A percentile compares a stretch with the other conserved stretches of the same genome.
Evolutionary conservation across 768 basidiomycete species (phyloP).

Genomic region (Lactarius indigo): DNA sequence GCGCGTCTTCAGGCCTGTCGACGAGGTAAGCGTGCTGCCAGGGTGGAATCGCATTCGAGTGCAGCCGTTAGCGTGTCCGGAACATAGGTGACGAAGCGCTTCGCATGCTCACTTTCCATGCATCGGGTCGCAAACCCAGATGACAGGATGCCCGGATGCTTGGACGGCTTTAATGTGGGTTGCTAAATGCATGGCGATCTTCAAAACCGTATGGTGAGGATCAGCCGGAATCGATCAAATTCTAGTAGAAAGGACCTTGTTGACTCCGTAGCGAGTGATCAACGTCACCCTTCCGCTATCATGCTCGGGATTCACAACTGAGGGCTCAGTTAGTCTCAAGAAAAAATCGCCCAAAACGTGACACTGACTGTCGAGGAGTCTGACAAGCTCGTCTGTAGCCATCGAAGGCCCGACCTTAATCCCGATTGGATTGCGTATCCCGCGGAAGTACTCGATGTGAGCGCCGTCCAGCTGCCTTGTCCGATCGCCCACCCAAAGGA

Average conservation of each 20-base stretch:
- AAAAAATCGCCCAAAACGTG: neutral
- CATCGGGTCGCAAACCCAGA: conserved; percentile 98
- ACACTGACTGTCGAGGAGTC: conserved; percentile 68
- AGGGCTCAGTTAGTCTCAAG: neutral
- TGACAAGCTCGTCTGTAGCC: conserved; percentile 69
- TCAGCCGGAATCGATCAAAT: neutral
- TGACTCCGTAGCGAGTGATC: conserved; percentile 91
- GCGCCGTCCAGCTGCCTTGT: conserved; percentile 90
- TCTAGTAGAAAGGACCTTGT: conserved; percentile 57
- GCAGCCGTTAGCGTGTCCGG: neutral
- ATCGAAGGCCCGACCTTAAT: conserved; percentile 95
- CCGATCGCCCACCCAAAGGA: conserved; percentile 96
- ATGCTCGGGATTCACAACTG: conserved; percentile 85
- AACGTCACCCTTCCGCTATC: conserved; percentile 82
- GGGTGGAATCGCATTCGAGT: neutral
- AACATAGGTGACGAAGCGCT: neutral
- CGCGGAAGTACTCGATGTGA: conserved; percentile 93
- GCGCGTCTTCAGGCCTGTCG: conserved; percentile 81
- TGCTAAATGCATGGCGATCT: conserved; percentile 75
- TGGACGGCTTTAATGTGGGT: conserved; percentile 81
- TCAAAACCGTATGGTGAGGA: conserved; percentile 5
- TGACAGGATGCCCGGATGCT: conserved; percentile 76
- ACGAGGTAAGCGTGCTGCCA: conserved; percentile 75
- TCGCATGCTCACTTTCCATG: conserved; percentile 86
- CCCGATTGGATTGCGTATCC: conserved; percentile 90